These are phyloP conservation scores for Chaetomium globosum DNA, from an alignment of 2,329 filamentous ascomycete species.

Conservation along the genomic window DNA sequence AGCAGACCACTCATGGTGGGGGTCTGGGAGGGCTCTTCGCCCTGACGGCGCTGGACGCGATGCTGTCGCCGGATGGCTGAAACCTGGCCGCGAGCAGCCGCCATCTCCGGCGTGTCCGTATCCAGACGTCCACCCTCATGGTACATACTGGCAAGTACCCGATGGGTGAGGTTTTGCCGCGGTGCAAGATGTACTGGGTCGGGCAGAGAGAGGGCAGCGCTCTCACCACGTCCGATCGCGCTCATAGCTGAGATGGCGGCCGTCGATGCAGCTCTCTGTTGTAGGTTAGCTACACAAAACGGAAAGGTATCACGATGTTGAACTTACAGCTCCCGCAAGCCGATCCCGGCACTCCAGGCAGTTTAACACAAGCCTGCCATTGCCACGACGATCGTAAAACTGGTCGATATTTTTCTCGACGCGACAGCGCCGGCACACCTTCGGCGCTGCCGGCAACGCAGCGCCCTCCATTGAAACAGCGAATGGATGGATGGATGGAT, in stretches of 20 bases:
- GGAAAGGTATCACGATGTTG: not conserved
- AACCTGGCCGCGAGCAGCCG: not conserved
- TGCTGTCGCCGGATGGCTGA: slow-evolving; percentile 4
- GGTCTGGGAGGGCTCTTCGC: too few species aligned
- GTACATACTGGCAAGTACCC: slow-evolving; percentile 3
- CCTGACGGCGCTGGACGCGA: too few species aligned
- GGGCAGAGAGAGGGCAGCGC: not conserved
- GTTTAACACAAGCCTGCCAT: not conserved
- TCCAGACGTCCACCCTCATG: not conserved
- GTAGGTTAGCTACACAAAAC: not conserved
- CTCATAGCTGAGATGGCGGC: not conserved
- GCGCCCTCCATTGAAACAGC: not conserved
- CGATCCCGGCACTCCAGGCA: not conserved
- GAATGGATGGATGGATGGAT: too few species aligned
- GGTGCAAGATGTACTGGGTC: not conserved
- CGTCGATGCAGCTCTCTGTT: not conserved
- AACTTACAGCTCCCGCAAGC: not conserved
- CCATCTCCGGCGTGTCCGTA: slow-evolving; percentile 3
- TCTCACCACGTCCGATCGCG: not conserved
- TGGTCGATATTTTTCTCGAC: not conserved
- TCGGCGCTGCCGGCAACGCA: not conserved
- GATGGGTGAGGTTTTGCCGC: not conserved
- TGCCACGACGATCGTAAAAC: too few species aligned
- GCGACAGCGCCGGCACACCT: not conserved
- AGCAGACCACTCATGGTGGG: too few species aligned